Percentiles rank a stretch among this genome's conserved stretches.
phyloP scores from a whole-genome alignment of 2,329 filamentous ascomycete species.

The Hirsutella thompsonii region DNA sequence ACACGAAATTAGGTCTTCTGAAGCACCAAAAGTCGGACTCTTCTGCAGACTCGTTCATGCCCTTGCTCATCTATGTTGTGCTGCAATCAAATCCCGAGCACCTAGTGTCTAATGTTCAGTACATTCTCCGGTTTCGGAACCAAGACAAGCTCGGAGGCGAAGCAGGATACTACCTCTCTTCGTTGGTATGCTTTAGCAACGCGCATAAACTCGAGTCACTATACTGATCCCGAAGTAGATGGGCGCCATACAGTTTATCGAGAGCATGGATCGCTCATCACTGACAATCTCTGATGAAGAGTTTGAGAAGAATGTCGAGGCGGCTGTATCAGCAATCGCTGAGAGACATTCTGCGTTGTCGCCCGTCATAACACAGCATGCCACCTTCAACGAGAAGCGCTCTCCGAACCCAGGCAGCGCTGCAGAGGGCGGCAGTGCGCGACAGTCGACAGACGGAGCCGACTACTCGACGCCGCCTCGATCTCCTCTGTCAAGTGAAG shows the following conservation, averaged over 20 bases:
- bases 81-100: constrained; percentile 90
- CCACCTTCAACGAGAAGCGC: constrained; percentile 31
- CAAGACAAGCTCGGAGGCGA: constrained; percentile 97
- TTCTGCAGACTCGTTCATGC: constrained; percentile 92
- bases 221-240: too few species aligned
- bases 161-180: constrained; percentile 95
- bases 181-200: constrained; percentile 45
- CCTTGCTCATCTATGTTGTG: constrained; percentile 89
- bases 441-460: constrained; percentile 28
- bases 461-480: constrained; percentile 28
- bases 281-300: constrained; percentile 90
- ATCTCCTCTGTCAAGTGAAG: constrained; percentile 43
- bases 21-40: constrained; percentile 89
- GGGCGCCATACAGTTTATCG: constrained; percentile 93
- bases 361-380: constrained; percentile 25
- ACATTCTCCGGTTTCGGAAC: constrained; percentile 91
- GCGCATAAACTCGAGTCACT: too few species aligned
- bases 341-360: constrained; percentile 61
- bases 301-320: constrained; percentile 93
- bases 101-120: constrained; percentile 93
- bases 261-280: constrained; percentile 87
- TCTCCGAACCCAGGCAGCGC: constrained; percentile 7
- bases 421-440: constrained; percentile 16
- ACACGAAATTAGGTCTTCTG: constrained; percentile 50
- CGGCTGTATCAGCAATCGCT: constrained; percentile 87